phyloP scores from a whole-genome alignment of 2,329 filamentous ascomycete genomes.

The Botrytis pseudocinerea region DNA sequence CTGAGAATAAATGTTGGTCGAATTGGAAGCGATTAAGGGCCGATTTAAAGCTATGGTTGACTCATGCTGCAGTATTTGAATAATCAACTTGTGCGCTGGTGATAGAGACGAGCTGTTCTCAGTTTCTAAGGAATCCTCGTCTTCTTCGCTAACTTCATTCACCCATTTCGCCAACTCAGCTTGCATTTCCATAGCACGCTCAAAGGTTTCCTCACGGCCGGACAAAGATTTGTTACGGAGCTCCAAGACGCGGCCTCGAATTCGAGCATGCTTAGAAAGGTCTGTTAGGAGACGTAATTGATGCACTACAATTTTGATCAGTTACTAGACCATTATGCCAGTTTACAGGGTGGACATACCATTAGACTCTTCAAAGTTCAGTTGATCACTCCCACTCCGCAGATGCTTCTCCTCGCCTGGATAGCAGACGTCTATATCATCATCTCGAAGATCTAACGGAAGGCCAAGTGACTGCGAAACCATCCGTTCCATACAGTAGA shows the following conservation, averaged over 20 bases:
- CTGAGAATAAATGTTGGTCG: not conserved
- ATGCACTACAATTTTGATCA: not conserved
- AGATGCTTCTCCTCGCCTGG: not conserved
- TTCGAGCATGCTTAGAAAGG: not conserved
- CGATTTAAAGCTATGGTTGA: not conserved
- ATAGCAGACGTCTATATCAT: not conserved
- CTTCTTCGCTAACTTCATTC: not conserved
- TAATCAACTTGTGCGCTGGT: not conserved
- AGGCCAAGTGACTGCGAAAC: not conserved
- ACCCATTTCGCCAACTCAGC: not conserved
- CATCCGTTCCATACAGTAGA: not conserved
- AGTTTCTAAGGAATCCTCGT: not conserved
- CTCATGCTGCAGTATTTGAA: not conserved
- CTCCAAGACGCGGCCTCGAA: not conserved
- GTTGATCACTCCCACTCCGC: not conserved
- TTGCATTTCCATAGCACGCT: not conserved
- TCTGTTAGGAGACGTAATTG: not conserved
- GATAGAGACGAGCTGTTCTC: not conserved
- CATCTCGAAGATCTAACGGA: not conserved
- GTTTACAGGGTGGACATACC: not conserved
- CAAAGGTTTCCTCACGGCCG: not conserved
- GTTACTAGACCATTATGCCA: not conserved
- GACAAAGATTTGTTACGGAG: not conserved
- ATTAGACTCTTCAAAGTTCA: not conserved
- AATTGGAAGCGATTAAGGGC: not conserved